A percentile compares a stretch with the other conserved stretches of the same genome.
Evolutionary conservation across 805 yeast genomes (phyloP).

Genomic region (Pichia membranifaciens): DNA sequence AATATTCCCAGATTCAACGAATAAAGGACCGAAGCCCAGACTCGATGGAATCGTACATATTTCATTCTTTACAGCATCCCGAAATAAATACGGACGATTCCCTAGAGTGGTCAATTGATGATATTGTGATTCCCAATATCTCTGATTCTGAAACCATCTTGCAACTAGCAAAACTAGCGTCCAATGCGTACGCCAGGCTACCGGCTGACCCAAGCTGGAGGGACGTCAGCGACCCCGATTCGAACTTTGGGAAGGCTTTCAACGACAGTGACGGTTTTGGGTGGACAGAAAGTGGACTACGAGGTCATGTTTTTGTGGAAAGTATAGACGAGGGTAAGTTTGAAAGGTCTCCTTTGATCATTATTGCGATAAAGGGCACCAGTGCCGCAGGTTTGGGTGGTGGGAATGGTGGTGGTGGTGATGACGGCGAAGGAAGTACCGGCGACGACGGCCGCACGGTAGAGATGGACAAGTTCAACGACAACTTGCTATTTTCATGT

Average conservation of each 20-base stretch:
- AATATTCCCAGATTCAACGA: slow-evolving; percentile 27
- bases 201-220: slow-evolving; percentile 85
- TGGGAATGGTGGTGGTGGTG: slow-evolving; percentile 39
- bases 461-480: slow-evolving; percentile 75
- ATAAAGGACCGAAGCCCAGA: slow-evolving; percentile 48
- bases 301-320: slow-evolving; percentile 85
- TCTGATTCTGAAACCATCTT: slow-evolving; percentile 69
- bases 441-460: slow-evolving; percentile 58
- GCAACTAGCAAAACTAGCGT: slow-evolving; percentile 75
- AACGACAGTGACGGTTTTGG: slow-evolving; percentile 62
- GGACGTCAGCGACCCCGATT: slow-evolving; percentile 35
- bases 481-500: slow-evolving; percentile 84
- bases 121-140: slow-evolving; percentile 63
- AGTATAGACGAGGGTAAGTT: slow-evolving; percentile 31
- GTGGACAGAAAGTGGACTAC: slow-evolving; percentile 77
- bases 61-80: slow-evolving; percentile 42
- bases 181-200: slow-evolving; percentile 80
- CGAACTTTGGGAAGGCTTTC: slow-evolving; percentile 31
- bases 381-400: slow-evolving; percentile 67
- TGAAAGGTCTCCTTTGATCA: slow-evolving; percentile 38
- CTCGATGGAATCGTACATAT: slow-evolving; percentile 59
- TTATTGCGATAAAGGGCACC: slow-evolving; percentile 86
- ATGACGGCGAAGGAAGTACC: slow-evolving; percentile 29
- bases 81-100: slow-evolving; percentile 31
- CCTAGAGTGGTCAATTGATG: slow-evolving; percentile 62